These are phyloP conservation scores for Calonectria hongkongensis DNA, from an alignment of 2,329 filamentous ascomycete genomes.

Conservation along the genomic window DNA sequence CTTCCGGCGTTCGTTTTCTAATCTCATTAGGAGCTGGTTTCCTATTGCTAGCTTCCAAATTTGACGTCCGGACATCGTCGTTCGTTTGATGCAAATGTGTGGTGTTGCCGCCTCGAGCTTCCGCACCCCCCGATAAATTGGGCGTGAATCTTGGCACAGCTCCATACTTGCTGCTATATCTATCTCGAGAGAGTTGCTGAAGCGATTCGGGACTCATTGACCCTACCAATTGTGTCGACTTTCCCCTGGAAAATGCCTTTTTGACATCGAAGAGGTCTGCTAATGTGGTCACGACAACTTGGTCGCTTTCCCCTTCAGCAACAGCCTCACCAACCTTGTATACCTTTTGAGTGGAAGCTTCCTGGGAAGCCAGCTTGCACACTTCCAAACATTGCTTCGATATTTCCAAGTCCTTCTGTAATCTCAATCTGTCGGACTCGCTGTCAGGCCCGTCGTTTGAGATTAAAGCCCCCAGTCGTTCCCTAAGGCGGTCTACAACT, in stretches of 20 bases:
- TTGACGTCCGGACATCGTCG: not conserved
- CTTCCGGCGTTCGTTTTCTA: slow-evolving; percentile 29
- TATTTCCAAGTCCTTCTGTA: slow-evolving; percentile 59
- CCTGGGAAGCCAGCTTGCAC: slow-evolving; percentile 58
- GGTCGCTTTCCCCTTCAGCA: slow-evolving; percentile 62
- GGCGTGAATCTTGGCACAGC: not conserved
- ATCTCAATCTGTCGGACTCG: slow-evolving; percentile 53
- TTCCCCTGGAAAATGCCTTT: slow-evolving; percentile 58
- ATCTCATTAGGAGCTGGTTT: slow-evolving; percentile 33
- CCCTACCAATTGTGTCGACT: slow-evolving; percentile 60
- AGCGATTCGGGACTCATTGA: slow-evolving; percentile 57
- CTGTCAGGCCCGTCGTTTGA: slow-evolving; percentile 46
- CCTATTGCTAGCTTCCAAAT: slow-evolving; percentile 2
- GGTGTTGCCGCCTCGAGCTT: not conserved
- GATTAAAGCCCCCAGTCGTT: slow-evolving; percentile 56
- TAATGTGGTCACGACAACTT: slow-evolving; percentile 64
- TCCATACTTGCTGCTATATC: slow-evolving; percentile 49
- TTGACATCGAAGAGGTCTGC: slow-evolving; percentile 64
- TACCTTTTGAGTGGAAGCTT: slow-evolving; percentile 57
- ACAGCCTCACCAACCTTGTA: slow-evolving; percentile 60
- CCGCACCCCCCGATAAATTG: not conserved
- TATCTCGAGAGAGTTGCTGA: slow-evolving; percentile 44
- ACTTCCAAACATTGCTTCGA: slow-evolving; percentile 62
- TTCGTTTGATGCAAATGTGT: not conserved
- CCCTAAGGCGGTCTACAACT: slow-evolving; percentile 57